Percentiles rank a stretch among this genome's conserved stretches.
These are phyloP conservation scores for Pichia scutulata DNA, from an alignment of 805 yeast genomes.

Conservation along the genomic window DNA sequence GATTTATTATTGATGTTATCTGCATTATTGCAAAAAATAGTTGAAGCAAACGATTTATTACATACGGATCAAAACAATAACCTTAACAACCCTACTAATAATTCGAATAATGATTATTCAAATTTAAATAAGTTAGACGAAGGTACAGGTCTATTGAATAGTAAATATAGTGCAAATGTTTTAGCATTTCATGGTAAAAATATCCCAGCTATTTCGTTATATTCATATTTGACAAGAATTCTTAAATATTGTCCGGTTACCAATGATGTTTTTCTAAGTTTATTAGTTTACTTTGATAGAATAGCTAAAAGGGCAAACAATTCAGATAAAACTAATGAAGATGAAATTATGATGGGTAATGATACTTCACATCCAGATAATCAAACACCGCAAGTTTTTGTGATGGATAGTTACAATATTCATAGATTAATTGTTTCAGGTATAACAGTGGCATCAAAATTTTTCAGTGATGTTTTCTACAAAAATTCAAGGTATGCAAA, in stretches of 20 bases:
- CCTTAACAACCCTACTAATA: not conserved
- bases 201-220: conserved; percentile 89
- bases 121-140: conserved; percentile 10
- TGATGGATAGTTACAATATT: conserved; percentile 92
- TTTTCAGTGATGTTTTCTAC: conserved; percentile 89
- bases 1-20: conserved; percentile 81
- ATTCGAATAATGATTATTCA: conserved; percentile 3
- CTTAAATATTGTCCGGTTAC: conserved; percentile 98
- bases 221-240: conserved; percentile 83
- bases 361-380: conserved; percentile 16
- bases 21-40: conserved; percentile 74
- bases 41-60: conserved; percentile 80
- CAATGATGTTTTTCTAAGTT: conserved; percentile 85
- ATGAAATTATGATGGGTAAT: conserved; percentile 19
- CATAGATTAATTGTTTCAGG: conserved; percentile 93
- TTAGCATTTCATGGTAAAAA: conserved; percentile 93
- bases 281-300: conserved; percentile 89
- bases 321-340: conserved; percentile 16
- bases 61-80: conserved; percentile 43
- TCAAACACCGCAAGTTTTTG: conserved; percentile 57
- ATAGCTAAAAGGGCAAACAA: conserved; percentile 78
- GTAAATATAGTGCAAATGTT: conserved; percentile 57
- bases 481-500: conserved; percentile 91
- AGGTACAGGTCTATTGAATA: conserved; percentile 21
- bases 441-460: conserved; percentile 90